Evolutionary conservation across 441 rosid species (phyloP), one percentile per base, ranked within the genome.

Genomic region (Eruca vesicaria): DNA sequence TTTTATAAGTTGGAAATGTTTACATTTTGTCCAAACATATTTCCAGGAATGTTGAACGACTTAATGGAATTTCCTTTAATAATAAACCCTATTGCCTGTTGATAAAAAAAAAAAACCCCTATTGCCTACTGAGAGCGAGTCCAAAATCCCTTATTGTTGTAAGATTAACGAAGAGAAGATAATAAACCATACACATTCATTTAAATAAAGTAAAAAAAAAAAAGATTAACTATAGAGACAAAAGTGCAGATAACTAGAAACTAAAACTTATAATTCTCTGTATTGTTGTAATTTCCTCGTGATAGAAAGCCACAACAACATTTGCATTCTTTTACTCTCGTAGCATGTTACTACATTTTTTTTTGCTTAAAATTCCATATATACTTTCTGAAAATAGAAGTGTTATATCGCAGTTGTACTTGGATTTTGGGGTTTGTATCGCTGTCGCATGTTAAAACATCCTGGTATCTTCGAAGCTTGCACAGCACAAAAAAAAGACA

Each of bases 11-110:
- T 72, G 3, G 50, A 58, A 58, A 3, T 58, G 35, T 7, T 58
- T 14, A n/a, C 11, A 4, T 9, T 38, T 62, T 65, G 20, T 57
- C 7, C 58, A 66, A 71, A 59, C 69, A 66, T 50, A 50, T 16
- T 77, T 66, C 72, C 77, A 72, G 69, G 52, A 50, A 77, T 50
- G 68, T 71, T 45, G 80, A 66, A 50, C 36, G 23, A 71, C 23
- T 58, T 65, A 28, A 32, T 71, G 45, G 61, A 32, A 9, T 9
- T 71, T 43, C 23, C 26, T 58, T 23, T 1, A 23, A n/a, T n/a
- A n/a, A n/a, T n/a, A n/a, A n/a, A n/a, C n/a, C n/a, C n/a, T n/a
- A n/a, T n/a, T n/a, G n/a, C n/a, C n/a, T n/a, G n/a, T n/a, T n/a
- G n/a, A n/a, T n/a, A n/a, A n/a, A n/a, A n/a, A n/a, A n/a, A n/a